A percentile compares a stretch with the other conserved stretches of the same genome.
Conservation (phyloP, 805 yeast species). For the Wickerhamomyces mucosus region DNA sequence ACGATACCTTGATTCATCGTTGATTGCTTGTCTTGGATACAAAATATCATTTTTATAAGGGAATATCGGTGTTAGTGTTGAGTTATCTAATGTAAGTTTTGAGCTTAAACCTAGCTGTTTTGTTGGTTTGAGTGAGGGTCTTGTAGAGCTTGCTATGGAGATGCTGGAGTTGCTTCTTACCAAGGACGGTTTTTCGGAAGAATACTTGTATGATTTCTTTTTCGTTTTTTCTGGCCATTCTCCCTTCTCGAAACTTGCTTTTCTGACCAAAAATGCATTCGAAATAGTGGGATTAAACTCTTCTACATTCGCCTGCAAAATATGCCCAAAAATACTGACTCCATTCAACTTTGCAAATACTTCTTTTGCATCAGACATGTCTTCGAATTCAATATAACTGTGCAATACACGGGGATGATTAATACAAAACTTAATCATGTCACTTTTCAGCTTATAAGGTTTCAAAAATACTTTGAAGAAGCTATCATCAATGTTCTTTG, state of each 20-base stretch:
- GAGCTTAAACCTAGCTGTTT: neutral
- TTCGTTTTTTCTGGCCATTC: neutral
- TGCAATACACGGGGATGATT: constrained; percentile 5
- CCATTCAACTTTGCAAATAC: constrained; percentile 18
- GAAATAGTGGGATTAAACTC: constrained; percentile 1
- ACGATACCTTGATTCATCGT: no score
- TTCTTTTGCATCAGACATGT: constrained; percentile 15
- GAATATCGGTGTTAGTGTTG: no score
- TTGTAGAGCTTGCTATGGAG: neutral
- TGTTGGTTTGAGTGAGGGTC: no score
- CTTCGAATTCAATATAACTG: constrained; percentile 19
- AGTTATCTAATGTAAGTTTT: no score
- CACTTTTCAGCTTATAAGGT: constrained; percentile 14
- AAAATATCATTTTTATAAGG: constrained; percentile 1
- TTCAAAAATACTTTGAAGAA: constrained; percentile 20
- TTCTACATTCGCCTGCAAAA: constrained; percentile 9
- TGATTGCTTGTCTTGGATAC: constrained; percentile 1
- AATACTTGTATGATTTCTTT: neutral
- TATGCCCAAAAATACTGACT: constrained; percentile 13
- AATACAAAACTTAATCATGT: constrained; percentile 13
- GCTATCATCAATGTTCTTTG: constrained; percentile 18
- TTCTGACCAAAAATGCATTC: constrained; percentile 1
- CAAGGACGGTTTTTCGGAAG: neutral
- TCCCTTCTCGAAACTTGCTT: constrained; percentile 1
- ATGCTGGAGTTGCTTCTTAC: neutral